Evolutionary conservation across 2,329 filamentous ascomycete genomes (phyloP), one percentile per base, ranked within the genome.

Genomic region (Xylariaceae sp.): DNA sequence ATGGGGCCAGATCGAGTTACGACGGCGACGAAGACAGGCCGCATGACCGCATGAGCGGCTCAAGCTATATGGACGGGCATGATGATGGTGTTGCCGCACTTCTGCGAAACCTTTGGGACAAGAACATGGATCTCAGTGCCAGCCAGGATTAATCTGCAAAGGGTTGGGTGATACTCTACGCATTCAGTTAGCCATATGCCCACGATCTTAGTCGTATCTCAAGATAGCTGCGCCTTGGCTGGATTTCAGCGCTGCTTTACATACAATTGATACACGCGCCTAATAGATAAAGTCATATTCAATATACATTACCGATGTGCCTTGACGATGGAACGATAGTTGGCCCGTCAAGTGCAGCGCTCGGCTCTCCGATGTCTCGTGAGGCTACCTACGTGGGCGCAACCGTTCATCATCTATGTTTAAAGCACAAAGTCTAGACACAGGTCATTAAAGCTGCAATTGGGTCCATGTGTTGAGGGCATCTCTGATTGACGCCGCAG

Each of bases 1-100:
- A 71, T 33, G 75, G 73, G 7, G 69, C 66, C 1, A 70, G 72
- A 23, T 78, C 78, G 3, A 80, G 76, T 53, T 75, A 74, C 20
- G 77, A 79, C 1, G 73, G 69, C 18, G 77, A 79, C 24, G 77
- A 78, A n/a, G 75, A 72, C 21, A 68, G 71, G 15, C 57, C 74
- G n/a, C 72, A 72, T 18, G 74, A 70, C 16, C 63, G 66, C 5
- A 68, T 81, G 1, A 82, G 81, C 51, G 81, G 79, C 2, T 72
- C 77, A 8, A 82, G 78, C 49, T 68, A 79, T 2, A 75, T 76
- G 0, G 78, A 78, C n/a, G 73, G 70, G 3, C 74, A 77, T 21
- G 78, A 81, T 42, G 78, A 81, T 43, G 77, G 75, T 8, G 78
- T 81, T 1, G 71, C 51, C 15, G 32, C 47, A 16, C 47, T 58